Base-by-base conservation (phyloP, 2,329 filamentous ascomycete species). In the Eutypa lata region DNA sequence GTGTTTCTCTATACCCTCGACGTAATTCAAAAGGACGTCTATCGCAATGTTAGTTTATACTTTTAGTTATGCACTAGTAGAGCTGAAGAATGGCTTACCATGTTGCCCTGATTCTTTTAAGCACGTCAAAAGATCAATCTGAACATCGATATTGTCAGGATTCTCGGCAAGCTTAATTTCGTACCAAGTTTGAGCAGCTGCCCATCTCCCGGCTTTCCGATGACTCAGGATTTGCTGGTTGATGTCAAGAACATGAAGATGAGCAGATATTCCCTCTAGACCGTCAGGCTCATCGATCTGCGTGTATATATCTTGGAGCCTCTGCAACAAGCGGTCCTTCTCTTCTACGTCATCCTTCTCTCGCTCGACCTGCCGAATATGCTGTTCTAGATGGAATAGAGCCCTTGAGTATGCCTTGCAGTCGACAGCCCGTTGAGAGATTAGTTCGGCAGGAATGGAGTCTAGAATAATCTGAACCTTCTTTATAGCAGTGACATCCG, bases 221-320 rank as follows among this genome's bases (percentile, higher is more conserved):
- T 99, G 91, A 62, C 95, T 91, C 51, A 97, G 78, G 31, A 97
- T 88, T 67, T 97, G 92, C 67, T 97, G 93, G 55, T 96, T 89
- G 48, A 97, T 87, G 59, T 95, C 90, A n/a, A 97, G 76, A 11
- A 91, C 84, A 53, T 89, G 88, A 3, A 97, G 76, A 67, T 94
- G 89, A 19, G 91, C 86, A 1, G 93, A 96, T 55, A 99, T 93
- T 2, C 94, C 94, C 67, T 97, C 92, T 33, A 99, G 86, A 1
- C 93, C 92, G 69, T 99, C 94, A 0, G 94, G 95, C 63, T 99
- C 94, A 65, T 99, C 94, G 55, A 99, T 97, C 62, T 97, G 89
- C 1, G 91, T 90, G 70, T 99, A 99, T 18, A 99, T 96, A 50
- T 93, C 87, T 65, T 97, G 93, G 22, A 99, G 76, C 55, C 87